Evolutionary conservation across 768 basidiomycete genomes (phyloP), one percentile per base, ranked within the genome.

Genomic region (Termitomyces sp.): DNA sequence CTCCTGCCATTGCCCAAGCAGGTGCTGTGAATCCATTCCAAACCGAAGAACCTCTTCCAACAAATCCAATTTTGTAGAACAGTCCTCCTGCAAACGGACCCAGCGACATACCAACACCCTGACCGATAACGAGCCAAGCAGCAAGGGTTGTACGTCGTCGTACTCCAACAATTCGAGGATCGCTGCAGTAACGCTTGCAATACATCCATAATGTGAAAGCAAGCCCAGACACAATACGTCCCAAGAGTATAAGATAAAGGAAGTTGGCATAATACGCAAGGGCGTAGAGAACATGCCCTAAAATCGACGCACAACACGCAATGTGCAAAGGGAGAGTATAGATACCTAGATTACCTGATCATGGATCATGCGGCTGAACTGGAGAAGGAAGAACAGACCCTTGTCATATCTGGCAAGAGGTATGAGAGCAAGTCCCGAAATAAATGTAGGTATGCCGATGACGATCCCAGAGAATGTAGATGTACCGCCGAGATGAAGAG

Each of bases 1-100:
- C 61, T 28, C 63, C 71, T 0, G 81, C 79, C 80, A 86, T 82
- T 50, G 84, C 57, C 84, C 85, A 88, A 1, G 77, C 82, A 0
- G 84, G 85, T 58, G 82, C 82, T 2, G 84, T 85, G 59, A 75
- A 83, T 4, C 85, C 85, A 60, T 88, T 87, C 71, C 85, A 88
- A 5, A 86, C 60, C 0, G 66, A 15, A 28, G 40, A 17, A 37
- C 47, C 53, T 46, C 24, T 57, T 59, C 77, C 82, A 19, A 55
- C 54, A 62, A 85, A 84, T 1, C 84, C 84, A 46, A 85, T 63
- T 57, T 80, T 86, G 66, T 78, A 86, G 32, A 87, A 63, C 1
- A 84, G 53, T 7, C 85, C 86, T 22, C 85, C 84, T 22, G 80
- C 62, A 67, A 85, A 86, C 1, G 85, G 85, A 0, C 85, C 86